Conservation (phyloP, 352 stramenopile species). For the Lagenidium giganteum region DNA sequence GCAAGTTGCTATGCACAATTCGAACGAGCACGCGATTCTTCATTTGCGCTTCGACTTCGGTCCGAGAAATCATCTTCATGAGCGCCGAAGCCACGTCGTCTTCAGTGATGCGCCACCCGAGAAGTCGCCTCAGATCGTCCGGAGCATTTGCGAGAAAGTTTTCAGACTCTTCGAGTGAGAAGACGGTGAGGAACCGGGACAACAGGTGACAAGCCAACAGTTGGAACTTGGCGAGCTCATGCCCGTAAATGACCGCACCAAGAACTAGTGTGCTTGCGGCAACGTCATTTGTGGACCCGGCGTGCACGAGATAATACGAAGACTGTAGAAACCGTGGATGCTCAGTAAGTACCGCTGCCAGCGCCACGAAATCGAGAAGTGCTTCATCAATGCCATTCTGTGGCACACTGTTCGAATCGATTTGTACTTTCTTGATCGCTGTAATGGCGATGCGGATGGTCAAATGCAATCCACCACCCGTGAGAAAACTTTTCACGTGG, state of each 20-base stretch:
- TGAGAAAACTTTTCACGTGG: slow-evolving; percentile 2
- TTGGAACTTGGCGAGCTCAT: neutral
- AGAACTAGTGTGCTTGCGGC: slow-evolving; percentile 11
- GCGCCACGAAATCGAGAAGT: no score
- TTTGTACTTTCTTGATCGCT: no score
- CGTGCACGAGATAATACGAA: slow-evolving; percentile 16
- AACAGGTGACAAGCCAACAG: slow-evolving; percentile 14
- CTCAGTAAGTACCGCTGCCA: slow-evolving; percentile 11
- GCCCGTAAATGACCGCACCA: slow-evolving; percentile 6
- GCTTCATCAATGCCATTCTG: neutral
- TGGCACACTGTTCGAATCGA: no score
- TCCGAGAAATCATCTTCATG: slow-evolving; percentile 11
- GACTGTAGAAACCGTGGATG: slow-evolving; percentile 14
- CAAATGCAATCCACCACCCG: slow-evolving; percentile 2
- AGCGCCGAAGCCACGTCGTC: slow-evolving; percentile 11
- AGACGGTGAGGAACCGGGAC: slow-evolving; percentile 9
- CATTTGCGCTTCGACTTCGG: slow-evolving; percentile 17
- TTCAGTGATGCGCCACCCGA: slow-evolving; percentile 8
- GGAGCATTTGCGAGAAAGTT: slow-evolving; percentile 4
- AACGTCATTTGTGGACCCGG: slow-evolving; percentile 8
- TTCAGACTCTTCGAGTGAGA: slow-evolving; percentile 9
- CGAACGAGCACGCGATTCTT: slow-evolving; percentile 19
- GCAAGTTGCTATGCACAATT: slow-evolving; percentile 15
- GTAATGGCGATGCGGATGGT: no score
- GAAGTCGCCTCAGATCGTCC: slow-evolving; percentile 10